Evolutionary conservation across 495 filamentous ascomycete genomes (phyloP), one percentile per base, ranked within the genome.

Genomic region (Achaetomiella virescens): DNA sequence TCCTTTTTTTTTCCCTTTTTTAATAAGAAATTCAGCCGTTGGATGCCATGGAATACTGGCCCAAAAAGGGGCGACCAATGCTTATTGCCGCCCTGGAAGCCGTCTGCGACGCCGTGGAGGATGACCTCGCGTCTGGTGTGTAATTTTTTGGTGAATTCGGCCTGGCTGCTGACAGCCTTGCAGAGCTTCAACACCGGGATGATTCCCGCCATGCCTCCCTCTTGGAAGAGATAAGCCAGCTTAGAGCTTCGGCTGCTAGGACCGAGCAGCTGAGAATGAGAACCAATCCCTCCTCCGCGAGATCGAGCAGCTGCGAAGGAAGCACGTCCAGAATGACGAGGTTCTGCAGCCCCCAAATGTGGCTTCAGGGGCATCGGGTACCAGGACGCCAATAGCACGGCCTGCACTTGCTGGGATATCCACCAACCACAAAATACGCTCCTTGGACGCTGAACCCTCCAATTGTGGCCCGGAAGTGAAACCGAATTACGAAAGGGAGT

Each of bases 51-150:
- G 69, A 66, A 7, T 68, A 58, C 48, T 77, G 74, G 75, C 58
- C 69, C 33, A 49, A 50, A 36, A 69, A 59, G 24, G 76, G 72
- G 33, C 68, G 64, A 42, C 67, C 68, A 42, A 65, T 64, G 43
- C 60, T 79, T 18, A 58, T 75, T 29, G 69, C 70, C 27, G 73
- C 75, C 17, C 60, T 79, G 8, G 58, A 68, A 25, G 61, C 62
- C 24, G 70, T 60, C 1, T 78, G 70, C 54, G 71, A 77, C 55
- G 52, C 56, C 24, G 63, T 78, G 51, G 67, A 64, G 40, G 59
- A 58, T 2, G 64, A 72, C 29, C 59, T 78, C 38, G 54, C 57
- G 46, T 61, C 54, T 27, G 70, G 75, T 76, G 54, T 17, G 71
- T 66, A 11, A 20, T 3, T 20, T 15, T 17, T 17, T 5, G 15